phyloP scores from a whole-genome alignment of 164 flowering plant genomes.

The Berberis vulgaris region DNA sequence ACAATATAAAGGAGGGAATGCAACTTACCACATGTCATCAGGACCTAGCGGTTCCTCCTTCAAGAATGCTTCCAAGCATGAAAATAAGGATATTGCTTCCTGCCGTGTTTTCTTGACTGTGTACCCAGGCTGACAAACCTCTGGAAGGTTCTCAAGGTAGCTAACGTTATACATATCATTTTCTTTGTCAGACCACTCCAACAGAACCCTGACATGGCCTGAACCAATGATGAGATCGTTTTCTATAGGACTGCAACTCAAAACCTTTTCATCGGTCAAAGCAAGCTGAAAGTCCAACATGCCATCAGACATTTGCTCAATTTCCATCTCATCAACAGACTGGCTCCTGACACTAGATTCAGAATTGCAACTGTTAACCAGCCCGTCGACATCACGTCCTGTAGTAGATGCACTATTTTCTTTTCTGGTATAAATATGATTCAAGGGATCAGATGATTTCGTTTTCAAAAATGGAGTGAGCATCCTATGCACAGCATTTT shows the following conservation, averaged over 20 bases:
- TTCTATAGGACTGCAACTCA: constrained; percentile 29
- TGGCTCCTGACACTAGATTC: constrained; percentile 16
- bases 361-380: constrained; percentile 16
- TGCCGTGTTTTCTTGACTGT: constrained; percentile 61
- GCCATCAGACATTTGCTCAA: constrained; percentile 23
- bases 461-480: constrained; percentile 58
- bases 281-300: constrained; percentile 45
- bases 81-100: constrained; percentile 78
- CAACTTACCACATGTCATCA: constrained; percentile 89
- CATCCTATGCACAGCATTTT: constrained; percentile 37
- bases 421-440: constrained; percentile 19
- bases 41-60: constrained; percentile 96
- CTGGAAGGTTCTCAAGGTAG: constrained; percentile 76
- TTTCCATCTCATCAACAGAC: constrained; percentile 24
- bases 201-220: constrained; percentile 34
- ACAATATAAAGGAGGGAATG: not conserved
- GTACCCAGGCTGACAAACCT: constrained; percentile 58
- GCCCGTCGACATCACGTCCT: constrained; percentile 19
- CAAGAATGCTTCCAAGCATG: constrained; percentile 91
- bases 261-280: constrained; percentile 44
- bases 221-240: constrained; percentile 34
- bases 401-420: constrained; percentile 37
- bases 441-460: constrained; percentile 24
- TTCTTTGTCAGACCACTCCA: constrained; percentile 82
- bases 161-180: constrained; percentile 56